Evolutionary conservation across 768 basidiomycete genomes (phyloP).

Genomic region (Suillus clintonianus): DNA sequence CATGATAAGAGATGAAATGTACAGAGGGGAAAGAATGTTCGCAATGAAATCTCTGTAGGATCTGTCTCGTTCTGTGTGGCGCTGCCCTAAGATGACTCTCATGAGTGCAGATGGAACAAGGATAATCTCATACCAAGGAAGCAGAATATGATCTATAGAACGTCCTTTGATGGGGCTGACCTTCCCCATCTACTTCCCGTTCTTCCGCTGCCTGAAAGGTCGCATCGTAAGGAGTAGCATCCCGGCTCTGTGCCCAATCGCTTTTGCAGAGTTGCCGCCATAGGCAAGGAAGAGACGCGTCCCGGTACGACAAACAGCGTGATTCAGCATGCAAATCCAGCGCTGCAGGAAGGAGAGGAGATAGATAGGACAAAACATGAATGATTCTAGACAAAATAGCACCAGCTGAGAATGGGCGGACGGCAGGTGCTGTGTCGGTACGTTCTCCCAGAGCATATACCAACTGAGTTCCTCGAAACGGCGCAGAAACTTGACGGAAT

Average conservation of each 20-base stretch:
- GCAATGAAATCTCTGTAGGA: neutral
- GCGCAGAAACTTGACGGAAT: slow-evolving; percentile 40
- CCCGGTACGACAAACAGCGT: slow-evolving; percentile 41
- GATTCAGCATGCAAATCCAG: slow-evolving; percentile 47
- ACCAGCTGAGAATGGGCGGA: slow-evolving; percentile 43
- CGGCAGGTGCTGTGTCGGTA: slow-evolving; percentile 40
- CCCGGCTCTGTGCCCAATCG: slow-evolving; percentile 50
- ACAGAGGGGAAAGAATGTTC: slow-evolving; percentile 19
- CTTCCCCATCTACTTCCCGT: slow-evolving; percentile 42
- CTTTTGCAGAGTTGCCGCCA: slow-evolving; percentile 44
- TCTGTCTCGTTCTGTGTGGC: slow-evolving; percentile 8
- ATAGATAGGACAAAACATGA: slow-evolving; percentile 44
- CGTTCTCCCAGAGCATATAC: slow-evolving; percentile 49
- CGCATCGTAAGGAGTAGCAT: slow-evolving; percentile 48
- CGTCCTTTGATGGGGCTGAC: slow-evolving; percentile 35
- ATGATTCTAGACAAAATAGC: slow-evolving; percentile 39
- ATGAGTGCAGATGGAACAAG: neutral
- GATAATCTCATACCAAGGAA: slow-evolving; percentile 31
- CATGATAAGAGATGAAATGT: slow-evolving; percentile 32
- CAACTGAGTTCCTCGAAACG: slow-evolving; percentile 49
- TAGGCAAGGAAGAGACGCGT: slow-evolving; percentile 35
- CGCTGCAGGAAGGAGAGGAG: slow-evolving; percentile 40
- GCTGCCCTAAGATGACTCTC: neutral
- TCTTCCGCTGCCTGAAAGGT: slow-evolving; percentile 48
- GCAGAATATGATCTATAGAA: slow-evolving; percentile 47